Evolutionary conservation across 495 filamentous ascomycete genomes (phyloP).

Genomic region (Penicillium dipodomyicola): DNA sequence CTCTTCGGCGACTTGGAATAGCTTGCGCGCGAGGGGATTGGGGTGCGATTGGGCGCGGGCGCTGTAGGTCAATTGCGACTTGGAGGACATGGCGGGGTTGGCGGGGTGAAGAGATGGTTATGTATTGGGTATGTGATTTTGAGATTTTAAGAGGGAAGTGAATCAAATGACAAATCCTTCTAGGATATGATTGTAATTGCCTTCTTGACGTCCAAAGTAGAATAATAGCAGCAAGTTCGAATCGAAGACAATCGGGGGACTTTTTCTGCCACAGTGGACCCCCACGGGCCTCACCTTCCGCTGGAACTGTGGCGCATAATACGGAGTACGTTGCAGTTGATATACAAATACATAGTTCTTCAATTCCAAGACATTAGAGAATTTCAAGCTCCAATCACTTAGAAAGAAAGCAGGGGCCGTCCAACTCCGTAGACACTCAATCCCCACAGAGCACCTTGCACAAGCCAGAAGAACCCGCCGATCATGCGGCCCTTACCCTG

Average conservation of each 20-base stretch:
- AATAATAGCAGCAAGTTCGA: constrained; percentile 1
- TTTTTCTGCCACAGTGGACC: constrained; percentile 31
- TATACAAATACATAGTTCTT: constrained; percentile 9
- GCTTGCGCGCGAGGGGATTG: constrained; percentile 42
- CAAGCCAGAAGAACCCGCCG: constrained; percentile 39
- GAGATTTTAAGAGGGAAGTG: background rate
- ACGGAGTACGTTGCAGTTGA: background rate
- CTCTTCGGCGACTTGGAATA: constrained; percentile 47
- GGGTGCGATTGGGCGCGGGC: constrained; percentile 45
- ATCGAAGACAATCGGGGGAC: constrained; percentile 13
- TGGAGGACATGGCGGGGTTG: constrained; percentile 46
- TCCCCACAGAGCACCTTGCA: constrained; percentile 45
- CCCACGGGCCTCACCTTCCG: constrained; percentile 3
- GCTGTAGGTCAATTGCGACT: constrained; percentile 44
- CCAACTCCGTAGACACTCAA: constrained; percentile 47
- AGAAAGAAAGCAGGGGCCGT: constrained; percentile 30
- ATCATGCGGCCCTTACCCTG: constrained; percentile 48
- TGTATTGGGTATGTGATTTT: constrained; percentile 14
- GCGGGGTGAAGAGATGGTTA: constrained; percentile 12
- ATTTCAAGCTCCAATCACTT: background rate
- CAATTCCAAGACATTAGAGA: background rate
- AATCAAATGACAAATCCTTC: background rate
- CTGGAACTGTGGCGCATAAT: background rate
- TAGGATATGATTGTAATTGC: background rate
- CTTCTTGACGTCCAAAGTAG: background rate